Base-by-base conservation (phyloP, 2,329 filamentous ascomycete genomes). In the Calonectria honghensis region DNA sequence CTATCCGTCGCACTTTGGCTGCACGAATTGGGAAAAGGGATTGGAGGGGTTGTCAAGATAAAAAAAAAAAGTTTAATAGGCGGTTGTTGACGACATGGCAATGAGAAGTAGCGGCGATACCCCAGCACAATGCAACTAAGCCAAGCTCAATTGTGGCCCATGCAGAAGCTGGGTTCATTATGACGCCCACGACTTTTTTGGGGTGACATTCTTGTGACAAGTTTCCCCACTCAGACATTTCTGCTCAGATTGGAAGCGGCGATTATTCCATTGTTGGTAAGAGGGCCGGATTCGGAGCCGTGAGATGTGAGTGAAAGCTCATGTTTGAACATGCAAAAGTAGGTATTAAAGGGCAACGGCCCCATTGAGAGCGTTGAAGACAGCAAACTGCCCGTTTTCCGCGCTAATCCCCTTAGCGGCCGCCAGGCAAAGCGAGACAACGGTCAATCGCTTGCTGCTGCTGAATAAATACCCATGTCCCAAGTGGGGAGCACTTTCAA, bases 1-100 rank as follows among this genome's bases (percentile, higher is more conserved):
- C 57, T 29, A 63, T 27, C 57, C 29, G 57, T 41, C 35, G 24
- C 24, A 41, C 20, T 6, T 41, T 39, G 37, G 57, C 57, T 63
- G 35, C 57, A 27, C 24, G 57, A 39, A 41, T 63, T 41, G 57
- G 35, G 35, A 86, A 79, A 92, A 78, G 61, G 59, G 45, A 16
- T 39, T 27, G 37, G 48, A 31, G 32, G 39, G 39, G 39, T 37
- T 72, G 20, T 32, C 51, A 57, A 41, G 31, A 57, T 27, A 57
- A 57, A 24, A 24, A 24, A 24, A 24, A 24, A 24, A 54, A 63
- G 41, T 14, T 41, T 57, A 63, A 63, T 63, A 41, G 35, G 57
- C 48, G n/a, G 29, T 39, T n/a, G 61, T 32, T 35, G 68, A 57
- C 29, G 68, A 65, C 37, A 66, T 71, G 68, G 67, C 59, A 75